Evolutionary conservation across 805 yeast genomes (phyloP), one percentile per base, ranked within the genome.

Genomic region (Ogataea chonburiensis): DNA sequence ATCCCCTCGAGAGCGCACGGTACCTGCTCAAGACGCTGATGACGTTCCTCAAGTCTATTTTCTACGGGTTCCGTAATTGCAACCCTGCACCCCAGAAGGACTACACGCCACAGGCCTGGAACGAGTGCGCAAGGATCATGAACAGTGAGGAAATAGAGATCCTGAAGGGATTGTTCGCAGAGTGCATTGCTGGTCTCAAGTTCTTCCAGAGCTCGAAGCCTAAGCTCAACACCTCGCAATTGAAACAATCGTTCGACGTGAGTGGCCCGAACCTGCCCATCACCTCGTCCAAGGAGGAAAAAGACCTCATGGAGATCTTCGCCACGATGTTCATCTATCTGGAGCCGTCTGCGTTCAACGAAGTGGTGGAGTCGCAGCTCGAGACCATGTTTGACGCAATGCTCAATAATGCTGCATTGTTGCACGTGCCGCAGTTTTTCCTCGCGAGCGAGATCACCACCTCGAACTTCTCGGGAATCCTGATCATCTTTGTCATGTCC

Each of bases 341-440:
- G 37, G 99, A 94, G 55, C 89, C 95, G 14, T 88, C 98, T 1
- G 85, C 97, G 0, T 94, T 94, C 61, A 89, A 86, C 57, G 98
- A 93, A 61, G 82, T 93, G 45, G 80, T 88, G 7, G 86, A 79
- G 44, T 71, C 80, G 2, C 96, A 93, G 59, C 68, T 91, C 38
- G 85, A 81, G 15, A 79, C 75, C 50, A 67, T 89, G 59, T 87
- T 86, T 52, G 79, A 83, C 10, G 74, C 86, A 3, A 84, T 87
- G 78, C 64, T 88, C 35, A 73, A 78, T 15, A 93, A 91, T 58
- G 83, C 94, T 1, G 89, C 96, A 0, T 62, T 91, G 34, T 67
- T 94, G 14, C 96, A 91, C 52, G 76, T 93, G 38, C 96, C 97
- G 0, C 98, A 94, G 60, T 86, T 88, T 54, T 88, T 93, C 60